Evolutionary conservation across 176 grass and related monocot species (phyloP).

Genomic region (Thalia dealbata): DNA sequence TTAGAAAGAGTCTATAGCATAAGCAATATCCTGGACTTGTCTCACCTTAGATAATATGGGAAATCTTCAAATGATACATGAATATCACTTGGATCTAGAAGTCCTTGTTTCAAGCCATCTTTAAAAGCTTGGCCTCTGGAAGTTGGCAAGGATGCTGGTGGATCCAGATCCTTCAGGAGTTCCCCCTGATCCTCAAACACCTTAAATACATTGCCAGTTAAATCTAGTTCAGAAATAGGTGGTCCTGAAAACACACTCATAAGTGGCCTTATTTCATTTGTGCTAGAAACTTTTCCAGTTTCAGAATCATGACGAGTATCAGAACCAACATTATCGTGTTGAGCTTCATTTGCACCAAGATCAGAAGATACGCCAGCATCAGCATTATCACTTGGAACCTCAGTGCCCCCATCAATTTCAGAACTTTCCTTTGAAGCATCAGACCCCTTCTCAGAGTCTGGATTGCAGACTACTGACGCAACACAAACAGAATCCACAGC

Average conservation of each 20-base stretch:
- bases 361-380: slow-evolving; percentile 39
- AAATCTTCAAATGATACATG: slow-evolving; percentile 84
- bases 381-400: slow-evolving; percentile 48
- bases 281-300: slow-evolving; percentile 41
- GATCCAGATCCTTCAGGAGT: slow-evolving; percentile 43
- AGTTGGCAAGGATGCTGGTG: slow-evolving; percentile 41
- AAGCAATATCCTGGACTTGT: background rate
- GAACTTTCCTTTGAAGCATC: slow-evolving; percentile 45
- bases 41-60: slow-evolving; percentile 95
- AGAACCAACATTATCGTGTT: slow-evolving; percentile 35
- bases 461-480: slow-evolving; percentile 42
- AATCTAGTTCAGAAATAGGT: slow-evolving; percentile 66
- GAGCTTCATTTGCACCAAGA: slow-evolving; percentile 35
- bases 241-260: slow-evolving; percentile 59
- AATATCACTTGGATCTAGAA: slow-evolving; percentile 73
- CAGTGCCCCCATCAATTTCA: slow-evolving; percentile 48
- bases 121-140: slow-evolving; percentile 83
- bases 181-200: slow-evolving; percentile 77
- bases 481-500: slow-evolving; percentile 36
- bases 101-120: slow-evolving; percentile 75
- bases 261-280: slow-evolving; percentile 68
- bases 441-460: slow-evolving; percentile 49
- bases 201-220: slow-evolving; percentile 71
- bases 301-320: slow-evolving; percentile 50
- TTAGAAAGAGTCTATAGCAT: slow-evolving; percentile 11